A percentile compares a stretch with the other conserved stretches of the same genome.
phyloP scores from a whole-genome alignment of 805 yeast genomes.

The Spathaspora arborariae region DNA sequence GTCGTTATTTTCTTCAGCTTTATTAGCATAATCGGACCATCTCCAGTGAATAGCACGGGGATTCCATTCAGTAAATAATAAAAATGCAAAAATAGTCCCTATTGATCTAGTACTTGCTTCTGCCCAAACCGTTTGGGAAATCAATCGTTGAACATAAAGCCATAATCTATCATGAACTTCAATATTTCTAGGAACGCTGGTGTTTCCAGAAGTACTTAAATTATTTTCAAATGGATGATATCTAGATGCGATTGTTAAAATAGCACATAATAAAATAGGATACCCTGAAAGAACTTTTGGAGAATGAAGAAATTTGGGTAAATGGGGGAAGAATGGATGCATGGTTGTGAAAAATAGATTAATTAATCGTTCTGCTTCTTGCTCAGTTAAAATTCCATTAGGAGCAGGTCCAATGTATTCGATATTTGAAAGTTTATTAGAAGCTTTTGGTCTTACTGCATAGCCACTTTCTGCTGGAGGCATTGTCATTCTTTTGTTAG shows the following conservation, averaged over 20 bases:
- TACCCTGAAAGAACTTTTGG: slow-evolving; percentile 66
- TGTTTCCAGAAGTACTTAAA: slow-evolving; percentile 18
- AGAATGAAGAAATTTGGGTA: slow-evolving; percentile 70
- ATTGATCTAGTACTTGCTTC: slow-evolving; percentile 84
- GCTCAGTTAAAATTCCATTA: slow-evolving; percentile 55
- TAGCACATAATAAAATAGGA: slow-evolving; percentile 77
- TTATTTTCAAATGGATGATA: slow-evolving; percentile 58
- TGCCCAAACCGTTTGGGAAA: slow-evolving; percentile 90
- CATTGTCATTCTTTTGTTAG: slow-evolving; percentile 28
- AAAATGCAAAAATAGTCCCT: slow-evolving; percentile 81
- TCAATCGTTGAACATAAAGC: slow-evolving; percentile 76
- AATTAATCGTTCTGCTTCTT: slow-evolving; percentile 56
- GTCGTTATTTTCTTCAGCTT: slow-evolving; percentile 39
- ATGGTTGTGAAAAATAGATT: slow-evolving; percentile 66
- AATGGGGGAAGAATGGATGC: slow-evolving; percentile 88
- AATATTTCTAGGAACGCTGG: slow-evolving; percentile 44
- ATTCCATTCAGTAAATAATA: slow-evolving; percentile 91
- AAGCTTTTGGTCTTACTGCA: slow-evolving; percentile 44
- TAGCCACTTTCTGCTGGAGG: slow-evolving; percentile 42
- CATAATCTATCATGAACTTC: slow-evolving; percentile 77
- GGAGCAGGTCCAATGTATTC: slow-evolving; percentile 56
- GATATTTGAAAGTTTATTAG: slow-evolving; percentile 49
- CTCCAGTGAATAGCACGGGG: slow-evolving; percentile 91
- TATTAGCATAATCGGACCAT: slow-evolving; percentile 79
- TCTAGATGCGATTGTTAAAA: slow-evolving; percentile 75